Conservation (phyloP, 148 eudicot species). For the Vaccinium darrowii region DNA sequence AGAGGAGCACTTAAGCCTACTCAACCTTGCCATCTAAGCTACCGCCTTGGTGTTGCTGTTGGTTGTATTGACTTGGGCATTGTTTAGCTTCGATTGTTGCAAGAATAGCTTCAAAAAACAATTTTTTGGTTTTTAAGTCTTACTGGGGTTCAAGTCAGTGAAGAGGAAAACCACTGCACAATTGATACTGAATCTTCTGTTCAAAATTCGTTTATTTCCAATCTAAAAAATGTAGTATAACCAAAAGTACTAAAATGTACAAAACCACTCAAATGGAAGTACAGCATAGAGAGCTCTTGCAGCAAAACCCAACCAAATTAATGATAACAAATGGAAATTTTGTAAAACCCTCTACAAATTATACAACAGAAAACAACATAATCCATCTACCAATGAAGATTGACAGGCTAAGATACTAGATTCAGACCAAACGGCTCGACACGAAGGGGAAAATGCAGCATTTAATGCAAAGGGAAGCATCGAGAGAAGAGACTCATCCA, state of each 20-base stretch:
- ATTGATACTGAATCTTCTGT: neutral
- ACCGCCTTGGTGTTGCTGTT: neutral
- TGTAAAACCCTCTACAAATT: conserved; percentile 20
- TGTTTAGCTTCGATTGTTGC: neutral
- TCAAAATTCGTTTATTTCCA: neutral
- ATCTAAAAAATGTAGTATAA: neutral
- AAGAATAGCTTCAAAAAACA: neutral
- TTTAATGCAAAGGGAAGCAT: neutral
- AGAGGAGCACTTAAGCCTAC: too few species aligned
- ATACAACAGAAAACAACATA: neutral
- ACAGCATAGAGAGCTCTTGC: conserved; percentile 10
- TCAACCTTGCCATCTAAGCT: too few species aligned
- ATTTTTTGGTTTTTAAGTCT: neutral
- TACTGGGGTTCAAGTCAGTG: neutral
- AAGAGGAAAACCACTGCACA: conserved; percentile 5
- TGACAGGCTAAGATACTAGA: conserved; percentile 12
- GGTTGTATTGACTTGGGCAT: neutral
- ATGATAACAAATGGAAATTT: conserved; percentile 14
- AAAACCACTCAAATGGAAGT: conserved; percentile 10
- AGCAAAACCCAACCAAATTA: conserved; percentile 5
- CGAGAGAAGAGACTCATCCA: conserved; percentile 22
- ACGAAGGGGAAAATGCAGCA: neutral
- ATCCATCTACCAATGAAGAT: conserved; percentile 10
- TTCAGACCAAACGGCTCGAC: neutral
- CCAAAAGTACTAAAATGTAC: neutral